Evolutionary conservation across 2,329 filamentous ascomycete genomes (phyloP), one percentile per base, ranked within the genome.

Genomic region (Didymella exigua): DNA sequence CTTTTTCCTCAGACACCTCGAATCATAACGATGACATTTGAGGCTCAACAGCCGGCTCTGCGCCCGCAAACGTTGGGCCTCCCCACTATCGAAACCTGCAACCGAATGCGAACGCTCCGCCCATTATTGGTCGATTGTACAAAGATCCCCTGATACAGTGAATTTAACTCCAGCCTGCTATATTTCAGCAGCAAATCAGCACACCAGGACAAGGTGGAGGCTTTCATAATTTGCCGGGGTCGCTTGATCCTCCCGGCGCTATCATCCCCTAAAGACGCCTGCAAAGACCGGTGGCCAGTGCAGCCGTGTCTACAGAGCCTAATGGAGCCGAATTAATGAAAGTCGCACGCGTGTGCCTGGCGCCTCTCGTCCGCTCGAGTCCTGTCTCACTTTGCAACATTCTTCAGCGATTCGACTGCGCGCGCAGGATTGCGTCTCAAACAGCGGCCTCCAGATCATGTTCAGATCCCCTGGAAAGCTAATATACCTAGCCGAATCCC

Each of bases 401-500:
- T 54, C 36, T 49, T 26, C 27, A 41, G 36, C 48, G 54, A 56
- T 40, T 48, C 33, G 41, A 49, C 37, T 33, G 23, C 43, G 34
- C 16, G 41, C 16, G 33, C 52, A 40, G 38, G 44, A 44, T 36
- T 33, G 36, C 36, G 42, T 37, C 51, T 41, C 41, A 34, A 19
- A 41, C 49, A 34, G 43, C 31, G 40, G 38, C 29, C 34, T 18
- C 16, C 38, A 49, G 60, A 59, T 61, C 54, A 68, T 68, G 65
- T 54, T 31, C 61, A 57, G 48, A 59, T 52, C 29, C 54, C 49
- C 59, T 53, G 54, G 53, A 60, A 54, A 56, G 62, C 61, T 55
- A 59, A 60, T 46, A 58, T 67, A n/a, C n/a, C n/a, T n/a, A 69
- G 58, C 59, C 52, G 54, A 59, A 52, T 49, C 44, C 37, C 37